phyloP scores from a whole-genome alignment of 2,329 filamentous ascomycete species.

The Tolypocladium ovalisporum region DNA sequence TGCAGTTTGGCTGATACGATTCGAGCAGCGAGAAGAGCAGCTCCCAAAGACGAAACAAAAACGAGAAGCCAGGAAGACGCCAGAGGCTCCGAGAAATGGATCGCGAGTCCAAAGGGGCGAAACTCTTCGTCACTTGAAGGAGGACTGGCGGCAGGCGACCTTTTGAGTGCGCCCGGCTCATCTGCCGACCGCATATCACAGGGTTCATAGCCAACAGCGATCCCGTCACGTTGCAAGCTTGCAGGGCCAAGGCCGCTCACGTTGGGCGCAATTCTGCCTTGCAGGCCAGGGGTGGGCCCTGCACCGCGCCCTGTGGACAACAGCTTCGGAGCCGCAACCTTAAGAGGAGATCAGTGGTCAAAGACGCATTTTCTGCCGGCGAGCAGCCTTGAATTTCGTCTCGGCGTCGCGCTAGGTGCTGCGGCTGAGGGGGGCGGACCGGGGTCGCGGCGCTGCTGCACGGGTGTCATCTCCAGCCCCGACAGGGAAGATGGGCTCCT shows the following conservation, averaged over 20 bases:
- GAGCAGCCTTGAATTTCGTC: background rate
- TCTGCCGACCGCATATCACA: background rate
- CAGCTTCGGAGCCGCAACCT: background rate
- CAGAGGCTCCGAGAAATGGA: background rate
- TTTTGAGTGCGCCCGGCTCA: background rate
- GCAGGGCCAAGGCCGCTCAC: background rate
- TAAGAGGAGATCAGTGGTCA: background rate
- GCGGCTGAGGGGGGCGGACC: background rate
- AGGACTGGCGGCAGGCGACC: background rate
- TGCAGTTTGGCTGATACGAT: background rate
- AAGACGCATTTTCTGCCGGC: background rate
- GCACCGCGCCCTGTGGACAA: background rate
- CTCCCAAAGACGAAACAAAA: background rate
- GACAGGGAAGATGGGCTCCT: background rate
- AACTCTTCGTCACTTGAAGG: background rate
- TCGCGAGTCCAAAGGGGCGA: background rate
- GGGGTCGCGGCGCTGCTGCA: background rate
- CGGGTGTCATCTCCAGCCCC: background rate
- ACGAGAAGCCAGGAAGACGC: background rate
- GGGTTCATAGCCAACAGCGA: background rate
- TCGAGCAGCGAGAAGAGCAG: background rate
- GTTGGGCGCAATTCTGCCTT: background rate
- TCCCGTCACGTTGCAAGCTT: background rate
- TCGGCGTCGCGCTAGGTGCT: slow-evolving; percentile 1
- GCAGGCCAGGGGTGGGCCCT: background rate